Percentiles rank a stretch among this genome's conserved stretches.
Conservation (phyloP, 257 asterid species). For the Nicotiana otophora region DNA sequence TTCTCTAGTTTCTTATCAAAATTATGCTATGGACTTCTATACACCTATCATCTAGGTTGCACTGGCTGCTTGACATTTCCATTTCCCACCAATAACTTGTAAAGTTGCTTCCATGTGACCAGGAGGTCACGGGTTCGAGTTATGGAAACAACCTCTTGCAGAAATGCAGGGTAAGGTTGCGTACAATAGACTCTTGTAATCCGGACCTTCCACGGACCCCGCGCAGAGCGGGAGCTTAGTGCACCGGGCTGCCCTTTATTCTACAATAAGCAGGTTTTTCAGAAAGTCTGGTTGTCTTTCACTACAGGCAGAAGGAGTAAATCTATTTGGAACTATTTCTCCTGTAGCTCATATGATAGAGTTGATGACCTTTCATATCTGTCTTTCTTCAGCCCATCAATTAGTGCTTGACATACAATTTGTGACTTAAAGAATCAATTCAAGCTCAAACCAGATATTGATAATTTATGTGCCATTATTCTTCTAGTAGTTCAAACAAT, state of each 20-base stretch:
- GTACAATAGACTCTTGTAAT: too few relatives aligned
- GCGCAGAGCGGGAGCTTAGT: too few relatives aligned
- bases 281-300: not conserved
- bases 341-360: not conserved
- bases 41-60: not conserved
- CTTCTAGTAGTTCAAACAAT: not conserved
- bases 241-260: too few relatives aligned
- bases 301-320: not conserved
- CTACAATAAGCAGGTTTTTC: not conserved
- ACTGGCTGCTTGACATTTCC: not conserved
- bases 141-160: too few relatives aligned
- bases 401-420: not conserved
- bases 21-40: not conserved
- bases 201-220: too few relatives aligned
- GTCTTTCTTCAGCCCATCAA: not conserved
- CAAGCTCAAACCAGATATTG: not conserved
- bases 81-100: not conserved
- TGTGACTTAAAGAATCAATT: not conserved
- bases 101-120: too few relatives aligned
- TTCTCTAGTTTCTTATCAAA: not conserved
- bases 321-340: not conserved
- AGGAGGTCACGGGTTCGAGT: too few relatives aligned
- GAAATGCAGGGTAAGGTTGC: too few relatives aligned
- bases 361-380: not conserved
- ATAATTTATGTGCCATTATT: not conserved